Percentiles rank a stretch among this genome's conserved stretches.
phyloP scores from a whole-genome alignment of 768 basidiomycete species.

The Lactarius deliciosus region DNA sequence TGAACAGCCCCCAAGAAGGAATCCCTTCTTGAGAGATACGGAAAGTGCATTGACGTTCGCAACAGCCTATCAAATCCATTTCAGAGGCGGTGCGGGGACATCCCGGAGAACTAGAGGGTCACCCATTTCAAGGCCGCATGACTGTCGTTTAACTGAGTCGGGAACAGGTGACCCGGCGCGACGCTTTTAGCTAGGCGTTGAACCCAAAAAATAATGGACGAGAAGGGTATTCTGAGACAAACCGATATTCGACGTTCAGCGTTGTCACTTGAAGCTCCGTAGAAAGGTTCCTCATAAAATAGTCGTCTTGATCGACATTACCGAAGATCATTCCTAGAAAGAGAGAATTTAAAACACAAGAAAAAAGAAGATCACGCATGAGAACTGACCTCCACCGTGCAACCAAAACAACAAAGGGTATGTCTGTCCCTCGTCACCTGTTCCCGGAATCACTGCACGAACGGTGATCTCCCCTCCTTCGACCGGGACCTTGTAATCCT shows the following conservation, averaged over 20 bases:
- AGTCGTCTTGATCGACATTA: slow-evolving; percentile 28
- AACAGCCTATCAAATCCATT: slow-evolving; percentile 14
- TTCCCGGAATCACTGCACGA: slow-evolving; percentile 7
- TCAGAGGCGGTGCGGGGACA: no score
- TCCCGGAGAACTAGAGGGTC: background rate
- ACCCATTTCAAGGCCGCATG: slow-evolving; percentile 34
- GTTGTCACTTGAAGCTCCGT: slow-evolving; percentile 22
- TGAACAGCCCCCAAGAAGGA: slow-evolving; percentile 33
- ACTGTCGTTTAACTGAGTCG: slow-evolving; percentile 30
- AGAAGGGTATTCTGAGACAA: background rate
- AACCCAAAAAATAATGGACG: background rate
- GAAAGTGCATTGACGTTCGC: slow-evolving; percentile 20
- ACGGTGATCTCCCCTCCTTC: slow-evolving; percentile 11
- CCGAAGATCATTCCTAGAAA: slow-evolving; percentile 19
- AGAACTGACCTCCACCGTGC: slow-evolving; percentile 15
- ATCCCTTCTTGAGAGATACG: slow-evolving; percentile 30
- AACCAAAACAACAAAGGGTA: slow-evolving; percentile 10
- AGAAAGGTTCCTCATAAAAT: slow-evolving; percentile 22
- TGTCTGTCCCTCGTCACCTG: background rate
- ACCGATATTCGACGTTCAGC: slow-evolving; percentile 27
- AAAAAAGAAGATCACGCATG: background rate
- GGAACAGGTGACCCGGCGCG: slow-evolving; percentile 31
- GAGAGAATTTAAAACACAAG: background rate
- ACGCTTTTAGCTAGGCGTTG: slow-evolving; percentile 4
- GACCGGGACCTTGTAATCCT: slow-evolving; percentile 17